Conservation (phyloP, 257 asterid genomes). For the Verbascum thapsus region DNA sequence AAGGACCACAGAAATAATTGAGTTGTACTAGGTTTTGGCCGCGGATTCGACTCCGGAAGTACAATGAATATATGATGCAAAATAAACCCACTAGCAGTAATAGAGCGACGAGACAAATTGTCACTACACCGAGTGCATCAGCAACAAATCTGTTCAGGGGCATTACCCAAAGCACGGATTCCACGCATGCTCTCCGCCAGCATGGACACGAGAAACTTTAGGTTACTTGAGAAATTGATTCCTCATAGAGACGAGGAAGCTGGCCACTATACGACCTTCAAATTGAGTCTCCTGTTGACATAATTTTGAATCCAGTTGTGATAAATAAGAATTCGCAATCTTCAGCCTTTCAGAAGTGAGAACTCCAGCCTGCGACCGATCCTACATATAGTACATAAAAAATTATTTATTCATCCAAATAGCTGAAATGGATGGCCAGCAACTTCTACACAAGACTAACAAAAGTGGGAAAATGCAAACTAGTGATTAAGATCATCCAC, state of each 20-base stretch:
- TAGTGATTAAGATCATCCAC: background rate
- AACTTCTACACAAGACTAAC: conserved; percentile 1
- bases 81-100: conserved; percentile 69
- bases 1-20: conserved; percentile 86
- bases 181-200: conserved; percentile 99
- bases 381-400: conserved; percentile 24
- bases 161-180: conserved; percentile 91
- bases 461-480: background rate
- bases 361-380: conserved; percentile 15
- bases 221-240: conserved; percentile 29
- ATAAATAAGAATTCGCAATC: background rate
- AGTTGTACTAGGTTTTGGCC: conserved; percentile 63
- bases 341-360: conserved; percentile 22
- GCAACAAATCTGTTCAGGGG: conserved; percentile 76
- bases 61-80: conserved; percentile 63
- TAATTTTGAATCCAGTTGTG: conserved; percentile 18
- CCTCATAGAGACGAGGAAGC: conserved; percentile 19
- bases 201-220: conserved; percentile 62
- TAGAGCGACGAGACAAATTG: conserved; percentile 70
- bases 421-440: background rate
- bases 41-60: conserved; percentile 66
- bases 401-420: conserved; percentile 14
- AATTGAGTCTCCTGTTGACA: conserved; percentile 12
- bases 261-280: background rate
- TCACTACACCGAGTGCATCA: conserved; percentile 98